Conservation (phyloP, 305 asterid species). For the Solanum hybrid region DNA sequence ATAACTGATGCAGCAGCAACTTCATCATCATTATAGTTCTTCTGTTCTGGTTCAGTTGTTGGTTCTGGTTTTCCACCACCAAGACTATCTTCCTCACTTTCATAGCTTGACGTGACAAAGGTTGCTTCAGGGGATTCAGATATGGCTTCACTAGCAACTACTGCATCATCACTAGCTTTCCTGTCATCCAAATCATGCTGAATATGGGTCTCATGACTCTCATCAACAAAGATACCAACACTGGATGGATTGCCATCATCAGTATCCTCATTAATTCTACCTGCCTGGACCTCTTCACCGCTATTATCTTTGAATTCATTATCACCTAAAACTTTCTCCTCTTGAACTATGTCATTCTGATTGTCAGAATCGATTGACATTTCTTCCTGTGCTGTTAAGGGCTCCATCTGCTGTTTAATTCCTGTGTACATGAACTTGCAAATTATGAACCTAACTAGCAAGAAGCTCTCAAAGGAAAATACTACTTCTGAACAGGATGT, state of each 20-base stretch:
- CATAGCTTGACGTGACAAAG: conserved; percentile 23
- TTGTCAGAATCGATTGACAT: conserved; percentile 37
- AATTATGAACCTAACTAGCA: background rate
- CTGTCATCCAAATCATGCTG: conserved; percentile 24
- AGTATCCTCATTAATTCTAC: conserved; percentile 28
- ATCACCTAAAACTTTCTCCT: conserved; percentile 25
- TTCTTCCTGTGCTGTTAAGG: conserved; percentile 51
- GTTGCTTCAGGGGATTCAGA: conserved; percentile 29
- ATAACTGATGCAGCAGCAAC: conserved; percentile 25
- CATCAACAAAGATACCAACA: conserved; percentile 19
- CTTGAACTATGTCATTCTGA: conserved; percentile 25
- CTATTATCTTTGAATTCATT: conserved; percentile 30
- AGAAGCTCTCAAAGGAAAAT: background rate
- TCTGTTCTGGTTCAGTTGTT: conserved; percentile 14
- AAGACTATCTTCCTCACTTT: conserved; percentile 21
- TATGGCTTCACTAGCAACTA: conserved; percentile 34
- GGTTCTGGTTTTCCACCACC: conserved; percentile 12
- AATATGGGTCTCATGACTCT: conserved; percentile 3
- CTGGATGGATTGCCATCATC: conserved; percentile 27
- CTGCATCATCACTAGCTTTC: conserved; percentile 24
- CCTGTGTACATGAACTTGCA: conserved; percentile 25
- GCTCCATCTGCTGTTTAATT: conserved; percentile 48
- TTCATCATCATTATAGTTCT: conserved; percentile 19
- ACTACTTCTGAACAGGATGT: background rate
- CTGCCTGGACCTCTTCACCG: conserved; percentile 30